Evolutionary conservation across 495 filamentous ascomycete genomes (phyloP), one percentile per base, ranked within the genome.

Genomic region (Evernia prunastri): DNA sequence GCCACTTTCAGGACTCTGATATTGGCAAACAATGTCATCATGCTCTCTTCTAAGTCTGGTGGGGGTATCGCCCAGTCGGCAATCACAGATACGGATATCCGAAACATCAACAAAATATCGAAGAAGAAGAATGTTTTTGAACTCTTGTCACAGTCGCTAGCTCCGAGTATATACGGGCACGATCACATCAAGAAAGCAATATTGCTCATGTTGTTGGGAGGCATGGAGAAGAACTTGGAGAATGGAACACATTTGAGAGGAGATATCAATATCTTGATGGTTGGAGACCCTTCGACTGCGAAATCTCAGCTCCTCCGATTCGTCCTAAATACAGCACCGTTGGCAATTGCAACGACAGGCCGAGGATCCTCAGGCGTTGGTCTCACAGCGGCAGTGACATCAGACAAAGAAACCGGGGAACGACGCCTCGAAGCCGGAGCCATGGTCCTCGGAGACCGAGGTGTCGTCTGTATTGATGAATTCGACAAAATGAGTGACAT

Each of bases 401-500:
- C 88, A 0, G 94, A 99, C 74, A 97, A 97, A 74, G 94, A 99
- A 75, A 99, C 94, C 1, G 95, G 94, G 31, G 94, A 99, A 74
- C 86, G 94, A 59, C 84, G 94, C 66, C 80, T 99, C 4, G 94
- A 99, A 77, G 94, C 94, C 11, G 94, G 94, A 82, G 94, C 94
- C 66, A 99, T 99, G 94, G 94, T 99, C 62, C 89, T 99, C 64
- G 94, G 86, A 71, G 94, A 99, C 71, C 87, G 94, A 54, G 94
- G 94, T 62, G 93, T 99, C 43, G 94, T 99, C 47, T 99, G 94
- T 77, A 99, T 99, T 69, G 94, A 99, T 74, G 94, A 99, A 74
- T 99, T 99, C 72, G 94, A 99, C 77, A 99, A 99, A 77, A 99
- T 99, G 94, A 95, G 89, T 67, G 94, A 97, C 74, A 87, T 97